phyloP scores from a whole-genome alignment of 108 stramenopile species.

The Cyclotella choctawhatcheeana region DNA sequence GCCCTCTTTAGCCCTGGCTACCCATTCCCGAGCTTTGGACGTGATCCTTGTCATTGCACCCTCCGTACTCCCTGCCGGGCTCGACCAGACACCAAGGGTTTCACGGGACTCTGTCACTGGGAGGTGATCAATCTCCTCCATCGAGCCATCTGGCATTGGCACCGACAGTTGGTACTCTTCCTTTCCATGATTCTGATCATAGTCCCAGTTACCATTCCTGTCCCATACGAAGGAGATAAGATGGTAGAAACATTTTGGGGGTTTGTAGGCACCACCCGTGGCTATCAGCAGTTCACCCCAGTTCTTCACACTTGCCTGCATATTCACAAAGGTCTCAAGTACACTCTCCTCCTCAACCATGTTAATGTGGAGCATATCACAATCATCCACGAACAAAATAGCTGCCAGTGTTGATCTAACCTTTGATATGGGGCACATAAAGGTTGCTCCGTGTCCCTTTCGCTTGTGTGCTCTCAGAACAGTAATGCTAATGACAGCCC shows the following conservation, averaged over 20 bases:
- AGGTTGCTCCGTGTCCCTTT: background rate
- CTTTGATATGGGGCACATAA: conserved; percentile 5
- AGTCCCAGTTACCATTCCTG: conserved; percentile 8
- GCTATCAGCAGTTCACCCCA: conserved; percentile 10
- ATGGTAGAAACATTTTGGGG: conserved; percentile 9
- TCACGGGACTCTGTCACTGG: background rate
- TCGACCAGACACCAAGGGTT: conserved; percentile 9
- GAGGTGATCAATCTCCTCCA: background rate
- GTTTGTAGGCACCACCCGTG: conserved; percentile 8
- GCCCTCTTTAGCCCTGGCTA: background rate
- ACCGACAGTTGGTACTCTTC: background rate
- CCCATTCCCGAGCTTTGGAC: background rate
- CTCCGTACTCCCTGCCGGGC: background rate
- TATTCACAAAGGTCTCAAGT: background rate
- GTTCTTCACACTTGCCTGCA: conserved; percentile 1
- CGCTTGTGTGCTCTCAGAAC: background rate
- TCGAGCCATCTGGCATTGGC: background rate
- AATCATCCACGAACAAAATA: background rate
- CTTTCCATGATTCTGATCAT: background rate
- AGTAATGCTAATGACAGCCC: background rate
- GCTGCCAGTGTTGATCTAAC: background rate
- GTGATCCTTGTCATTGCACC: background rate
- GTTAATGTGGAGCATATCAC: conserved; percentile 11
- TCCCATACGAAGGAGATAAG: conserved; percentile 1
- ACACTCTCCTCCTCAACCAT: background rate